Percentiles rank a stretch among this genome's conserved stretches.
Evolutionary conservation across 768 basidiomycete species (phyloP).

Genomic region (Pleurotus eryngii): DNA sequence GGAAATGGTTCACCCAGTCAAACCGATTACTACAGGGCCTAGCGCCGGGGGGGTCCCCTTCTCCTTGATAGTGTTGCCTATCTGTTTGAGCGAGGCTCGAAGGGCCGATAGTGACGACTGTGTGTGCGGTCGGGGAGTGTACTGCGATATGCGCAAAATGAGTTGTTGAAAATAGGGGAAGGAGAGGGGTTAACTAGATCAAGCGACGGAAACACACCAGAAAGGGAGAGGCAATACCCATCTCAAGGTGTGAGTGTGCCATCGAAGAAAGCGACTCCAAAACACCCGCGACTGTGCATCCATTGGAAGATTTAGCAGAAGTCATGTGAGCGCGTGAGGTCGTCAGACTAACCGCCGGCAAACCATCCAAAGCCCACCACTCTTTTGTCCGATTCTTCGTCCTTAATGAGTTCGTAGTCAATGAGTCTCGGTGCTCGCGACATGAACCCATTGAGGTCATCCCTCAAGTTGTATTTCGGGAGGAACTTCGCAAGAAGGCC

Average conservation of each 20-base stretch:
- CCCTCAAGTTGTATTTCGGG: slow-evolving; percentile 10
- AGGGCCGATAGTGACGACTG: slow-evolving; percentile 54
- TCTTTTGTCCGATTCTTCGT: slow-evolving; percentile 52
- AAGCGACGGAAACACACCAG: slow-evolving; percentile 46
- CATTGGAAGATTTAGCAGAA: neutral
- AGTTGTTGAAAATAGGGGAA: neutral
- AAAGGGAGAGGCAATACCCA: slow-evolving; percentile 81
- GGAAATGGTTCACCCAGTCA: slow-evolving; percentile 64
- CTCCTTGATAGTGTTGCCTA: slow-evolving; percentile 52
- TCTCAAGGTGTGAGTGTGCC: slow-evolving; percentile 74
- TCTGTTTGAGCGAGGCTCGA: slow-evolving; percentile 48
- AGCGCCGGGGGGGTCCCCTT: slow-evolving; percentile 59
- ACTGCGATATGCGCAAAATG: slow-evolving; percentile 33
- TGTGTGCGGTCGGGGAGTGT: slow-evolving; percentile 79
- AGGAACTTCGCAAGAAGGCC: slow-evolving; percentile 69
- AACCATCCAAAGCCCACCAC: slow-evolving; percentile 92
- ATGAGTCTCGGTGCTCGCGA: slow-evolving; percentile 50
- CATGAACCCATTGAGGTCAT: neutral
- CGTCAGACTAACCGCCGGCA: slow-evolving; percentile 65
- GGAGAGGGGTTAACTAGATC: neutral
- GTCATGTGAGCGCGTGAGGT: neutral
- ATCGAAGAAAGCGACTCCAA: slow-evolving; percentile 78
- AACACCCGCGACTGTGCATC: slow-evolving; percentile 66
- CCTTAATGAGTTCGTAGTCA: slow-evolving; percentile 83
- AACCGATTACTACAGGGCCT: slow-evolving; percentile 77